Evolutionary conservation across 257 asterid genomes (phyloP).

Genomic region (Gynochthodes officinalis): DNA sequence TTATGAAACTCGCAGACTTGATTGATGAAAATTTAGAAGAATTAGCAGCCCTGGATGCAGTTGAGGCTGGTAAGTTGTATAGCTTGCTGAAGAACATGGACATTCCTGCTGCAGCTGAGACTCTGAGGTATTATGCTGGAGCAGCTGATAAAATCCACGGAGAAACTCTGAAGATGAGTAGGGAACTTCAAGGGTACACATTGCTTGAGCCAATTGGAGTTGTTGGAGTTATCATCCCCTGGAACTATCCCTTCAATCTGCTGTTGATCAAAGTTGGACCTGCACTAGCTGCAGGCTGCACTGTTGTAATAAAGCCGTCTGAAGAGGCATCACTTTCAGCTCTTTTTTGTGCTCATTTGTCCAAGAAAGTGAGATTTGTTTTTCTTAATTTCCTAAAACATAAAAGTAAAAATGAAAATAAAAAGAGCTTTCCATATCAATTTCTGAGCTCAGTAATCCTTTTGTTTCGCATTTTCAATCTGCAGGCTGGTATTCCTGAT

Average conservation of each 20-base stretch:
- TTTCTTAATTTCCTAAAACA: too few relatives aligned
- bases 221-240: slow-evolving; percentile 30
- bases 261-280: slow-evolving; percentile 23
- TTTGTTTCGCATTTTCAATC: background rate
- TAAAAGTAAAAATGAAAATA: too few relatives aligned
- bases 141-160: slow-evolving; percentile 40
- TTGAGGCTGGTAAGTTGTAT: slow-evolving; percentile 27
- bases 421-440: too few relatives aligned
- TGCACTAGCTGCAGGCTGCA: slow-evolving; percentile 34
- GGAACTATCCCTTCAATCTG: slow-evolving; percentile 28
- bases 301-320: slow-evolving; percentile 31
- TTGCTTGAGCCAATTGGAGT: slow-evolving; percentile 35
- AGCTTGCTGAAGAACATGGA: slow-evolving; percentile 11
- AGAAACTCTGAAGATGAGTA: slow-evolving; percentile 28
- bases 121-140: slow-evolving; percentile 28
- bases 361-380: slow-evolving; percentile 13
- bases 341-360: slow-evolving; percentile 30
- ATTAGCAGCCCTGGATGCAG: slow-evolving; percentile 27
- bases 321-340: slow-evolving; percentile 34
- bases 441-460: background rate
- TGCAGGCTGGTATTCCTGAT: slow-evolving; percentile 77
- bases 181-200: slow-evolving; percentile 27
- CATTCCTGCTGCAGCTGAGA: slow-evolving; percentile 24
- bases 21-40: slow-evolving; percentile 28
- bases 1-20: slow-evolving; percentile 28